phyloP scores from a whole-genome alignment of 1,284 basidiomycete species.

The Cystobasidium slooffiae region DNA sequence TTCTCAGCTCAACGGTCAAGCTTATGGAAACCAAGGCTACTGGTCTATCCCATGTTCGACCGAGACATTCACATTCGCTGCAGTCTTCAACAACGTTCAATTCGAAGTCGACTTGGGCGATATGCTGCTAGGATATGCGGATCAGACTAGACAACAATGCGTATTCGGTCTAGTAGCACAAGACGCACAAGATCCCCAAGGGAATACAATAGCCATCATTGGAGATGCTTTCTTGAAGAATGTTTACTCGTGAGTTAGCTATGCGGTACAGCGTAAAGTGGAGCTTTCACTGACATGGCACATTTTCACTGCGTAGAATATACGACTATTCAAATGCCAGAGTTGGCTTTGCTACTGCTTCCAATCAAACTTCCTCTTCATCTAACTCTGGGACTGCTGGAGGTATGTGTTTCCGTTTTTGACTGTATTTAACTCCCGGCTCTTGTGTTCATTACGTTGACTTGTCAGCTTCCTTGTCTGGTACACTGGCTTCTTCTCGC shows the following conservation, averaged over 20 bases:
- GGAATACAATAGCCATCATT: constrained; percentile 50
- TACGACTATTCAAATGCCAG: constrained; percentile 38
- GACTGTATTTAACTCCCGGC: not conserved
- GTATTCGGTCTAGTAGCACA: constrained; percentile 50
- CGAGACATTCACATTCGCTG: constrained; percentile 35
- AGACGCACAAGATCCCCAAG: constrained; percentile 50
- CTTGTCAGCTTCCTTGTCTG: constrained; percentile 14
- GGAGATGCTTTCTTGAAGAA: constrained; percentile 50
- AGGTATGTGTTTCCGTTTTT: constrained; percentile 8
- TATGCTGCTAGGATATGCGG: constrained; percentile 40
- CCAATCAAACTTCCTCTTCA: constrained; percentile 10
- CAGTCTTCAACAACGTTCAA: constrained; percentile 38
- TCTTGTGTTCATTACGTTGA: constrained; percentile 17
- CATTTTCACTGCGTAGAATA: constrained; percentile 13
- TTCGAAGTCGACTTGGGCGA: constrained; percentile 36
- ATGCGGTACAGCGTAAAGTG: not conserved
- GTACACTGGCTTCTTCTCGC: not conserved
- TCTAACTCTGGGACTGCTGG: constrained; percentile 9
- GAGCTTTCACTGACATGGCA: not conserved
- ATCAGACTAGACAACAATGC: constrained; percentile 44
- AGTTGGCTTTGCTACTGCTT: constrained; percentile 41
- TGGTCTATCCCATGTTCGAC: constrained; percentile 51
- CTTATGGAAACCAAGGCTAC: constrained; percentile 43
- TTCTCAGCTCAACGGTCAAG: constrained; percentile 47
- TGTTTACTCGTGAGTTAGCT: constrained; percentile 24